Conservation (phyloP, 2,329 filamentous ascomycete species). For the Verticillium isaacii region DNA sequence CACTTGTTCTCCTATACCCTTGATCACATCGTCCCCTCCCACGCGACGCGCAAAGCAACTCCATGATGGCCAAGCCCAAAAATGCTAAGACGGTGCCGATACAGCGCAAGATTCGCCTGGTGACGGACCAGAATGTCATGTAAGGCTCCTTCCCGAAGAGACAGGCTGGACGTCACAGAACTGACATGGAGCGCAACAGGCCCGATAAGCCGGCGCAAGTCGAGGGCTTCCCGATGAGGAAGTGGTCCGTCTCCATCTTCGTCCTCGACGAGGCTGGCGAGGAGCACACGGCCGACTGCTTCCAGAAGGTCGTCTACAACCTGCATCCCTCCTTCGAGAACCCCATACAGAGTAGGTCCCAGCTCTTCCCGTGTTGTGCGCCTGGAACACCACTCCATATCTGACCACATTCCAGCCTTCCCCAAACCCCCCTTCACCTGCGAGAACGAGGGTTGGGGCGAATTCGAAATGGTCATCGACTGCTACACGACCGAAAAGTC, state of each 20-base stretch:
- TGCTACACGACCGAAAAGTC: conserved; percentile 82
- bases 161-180: no score
- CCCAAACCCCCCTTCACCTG: conserved; percentile 83
- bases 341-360: conserved; percentile 70
- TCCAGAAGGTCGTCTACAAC: conserved; percentile 89
- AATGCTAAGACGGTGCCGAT: conserved; percentile 24
- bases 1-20: not conserved
- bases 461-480: conserved; percentile 91
- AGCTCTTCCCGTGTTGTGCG: not conserved
- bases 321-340: conserved; percentile 92
- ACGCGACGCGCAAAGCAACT: conserved; percentile 5
- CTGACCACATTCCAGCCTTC: conserved; percentile 51
- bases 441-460: conserved; percentile 94
- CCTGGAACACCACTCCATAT: no score
- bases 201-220: conserved; percentile 70
- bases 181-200: conserved; percentile 32
- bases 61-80: not conserved
- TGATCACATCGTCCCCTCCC: not conserved
- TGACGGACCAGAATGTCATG: conserved; percentile 88
- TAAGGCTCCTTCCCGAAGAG: conserved; percentile 34
- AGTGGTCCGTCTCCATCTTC: conserved; percentile 85
- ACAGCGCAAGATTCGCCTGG: conserved; percentile 85
- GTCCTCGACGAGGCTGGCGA: conserved; percentile 83
- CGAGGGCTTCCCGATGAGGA: conserved; percentile 86
- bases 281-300: conserved; percentile 75